Evolutionary conservation across 1,284 basidiomycete genomes (phyloP), one percentile per base, ranked within the genome.

Genomic region (Thecaphora frezii): DNA sequence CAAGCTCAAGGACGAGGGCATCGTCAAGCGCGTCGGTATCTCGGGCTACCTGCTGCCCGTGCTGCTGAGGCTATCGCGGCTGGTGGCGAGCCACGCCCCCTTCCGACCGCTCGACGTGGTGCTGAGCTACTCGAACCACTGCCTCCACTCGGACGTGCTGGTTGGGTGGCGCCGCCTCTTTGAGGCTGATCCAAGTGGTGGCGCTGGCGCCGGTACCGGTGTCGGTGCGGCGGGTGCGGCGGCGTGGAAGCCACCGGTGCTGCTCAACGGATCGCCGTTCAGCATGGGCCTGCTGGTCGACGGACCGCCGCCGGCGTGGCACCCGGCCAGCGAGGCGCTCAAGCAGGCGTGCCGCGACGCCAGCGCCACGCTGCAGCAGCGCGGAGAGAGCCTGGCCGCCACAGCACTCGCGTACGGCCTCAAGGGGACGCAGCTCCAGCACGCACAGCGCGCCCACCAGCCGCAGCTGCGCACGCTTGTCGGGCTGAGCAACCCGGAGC

Each of bases 11-110:
- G 83, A 85, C 2, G 86, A 89, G 66, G 93, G 93, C 12, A 76
- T 89, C 33, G 82, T 97, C 68, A 85, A 82, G 71, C 82, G 86
- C 39, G 87, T 97, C 57, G 94, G 94, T 2, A 89, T 98, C 64
- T 87, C 88, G 59, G 90, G 92, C 1, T 96, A 89, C 74, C 91
- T 93, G 0, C 84, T 97, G n/a, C 89, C 92, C 2, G 88, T 88
- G 1, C 84, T 97, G 14, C 84, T 98, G 10, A 88, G 94, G 10
- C 81, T 97, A 18, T 85, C 90, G 18, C 83, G 90, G 19, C 83
- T 97, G 44, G 85, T 91, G 24, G 73, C 73, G 3, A 68, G 62
- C 33, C 58, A 53, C 3, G 58, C 63, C 10, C 69, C 71, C 9
- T 72, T 60, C 43, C 58, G 74, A 2, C 64, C 73, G 85, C 53